Conservation (phyloP, 768 basidiomycete species). For the Rhizopogon rudus region DNA sequence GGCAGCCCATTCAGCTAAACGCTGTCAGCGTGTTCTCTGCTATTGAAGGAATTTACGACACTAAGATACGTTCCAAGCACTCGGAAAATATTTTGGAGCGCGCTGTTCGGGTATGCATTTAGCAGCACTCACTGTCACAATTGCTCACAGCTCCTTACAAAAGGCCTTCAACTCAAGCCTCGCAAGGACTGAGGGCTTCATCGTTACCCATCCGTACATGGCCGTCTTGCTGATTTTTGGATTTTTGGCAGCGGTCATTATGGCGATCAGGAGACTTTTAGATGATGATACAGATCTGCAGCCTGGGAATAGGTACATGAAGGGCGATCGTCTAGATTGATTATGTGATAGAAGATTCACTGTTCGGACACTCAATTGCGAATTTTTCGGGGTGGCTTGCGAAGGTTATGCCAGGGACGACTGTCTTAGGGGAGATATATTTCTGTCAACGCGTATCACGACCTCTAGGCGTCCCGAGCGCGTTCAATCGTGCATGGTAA, state of each 20-base stretch:
- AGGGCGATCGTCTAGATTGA: conserved; percentile 21
- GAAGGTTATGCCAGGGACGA: no score
- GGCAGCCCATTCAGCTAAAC: conserved; percentile 52
- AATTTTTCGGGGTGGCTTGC: neutral
- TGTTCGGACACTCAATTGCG: neutral
- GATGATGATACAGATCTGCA: conserved; percentile 13
- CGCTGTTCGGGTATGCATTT: conserved; percentile 46
- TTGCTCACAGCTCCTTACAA: conserved; percentile 4
- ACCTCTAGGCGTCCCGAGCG: no score
- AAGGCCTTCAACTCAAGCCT: conserved; percentile 14
- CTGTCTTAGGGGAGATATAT: no score
- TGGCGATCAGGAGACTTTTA: conserved; percentile 11
- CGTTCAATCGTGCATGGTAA: no score
- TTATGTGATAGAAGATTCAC: neutral
- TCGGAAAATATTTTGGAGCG: conserved; percentile 74
- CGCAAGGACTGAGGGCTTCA: neutral
- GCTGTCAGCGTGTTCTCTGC: conserved; percentile 57
- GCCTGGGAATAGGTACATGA: conserved; percentile 12
- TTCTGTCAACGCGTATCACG: no score
- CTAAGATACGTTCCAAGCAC: conserved; percentile 45
- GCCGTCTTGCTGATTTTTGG: conserved; percentile 4
- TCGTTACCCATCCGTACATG: conserved; percentile 19
- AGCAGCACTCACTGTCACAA: neutral
- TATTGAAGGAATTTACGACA: conserved; percentile 59
- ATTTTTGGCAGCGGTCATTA: conserved; percentile 4